Base-by-base conservation (phyloP, 2,329 filamentous ascomycete species). In the Trichoderma koningii region DNA sequence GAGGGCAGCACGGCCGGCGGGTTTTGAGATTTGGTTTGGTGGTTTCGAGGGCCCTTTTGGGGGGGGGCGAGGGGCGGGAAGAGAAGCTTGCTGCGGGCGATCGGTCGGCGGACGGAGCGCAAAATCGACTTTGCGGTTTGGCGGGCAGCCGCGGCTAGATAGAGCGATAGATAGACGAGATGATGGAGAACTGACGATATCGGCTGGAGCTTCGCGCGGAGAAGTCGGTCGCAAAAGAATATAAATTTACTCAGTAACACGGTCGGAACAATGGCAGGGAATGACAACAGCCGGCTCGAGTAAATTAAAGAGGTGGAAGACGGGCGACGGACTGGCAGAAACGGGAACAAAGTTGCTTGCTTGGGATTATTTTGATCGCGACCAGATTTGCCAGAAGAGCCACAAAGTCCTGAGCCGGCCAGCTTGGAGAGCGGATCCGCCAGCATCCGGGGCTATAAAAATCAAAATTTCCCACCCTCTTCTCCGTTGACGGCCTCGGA, bases 401-500 rank as follows among this genome's bases (percentile, higher is more conserved):
- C 34, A 38, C 45, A 52, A 51, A 52, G 65, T 23, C 51, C 2
- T 56, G 21, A 56, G 52, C 48, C 55, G 48, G 55, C n/a, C 30
- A 55, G 47, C 28, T 28, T 42, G 28, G 41, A 51, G 55, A 45
- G 57, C 55, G 45, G 66, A 66, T 45, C 63, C 45, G 15, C 23
- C 21, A 65, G 26, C 17, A 63, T 68, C 68, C 68, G 71, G 70
- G 69, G 70, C 69, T 70, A 66, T 66, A 74, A 72, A 75, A 75
- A 66, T 66, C 73, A 72, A 75, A 75, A 74, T 73, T 75, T 74
- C 72, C 70, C 69, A 63, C 51, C 34, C 63, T 69, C 62, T 70
- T 71, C 74, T 76, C 75, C 75, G 75, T 76, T 76, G 71, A 75
- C 75, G 74, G 73, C 73, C 73, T 76, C 75, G 75, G 69, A 75